Conservation (phyloP, 1,284 basidiomycete genomes). For the Ceratobasidium sp. region DNA sequence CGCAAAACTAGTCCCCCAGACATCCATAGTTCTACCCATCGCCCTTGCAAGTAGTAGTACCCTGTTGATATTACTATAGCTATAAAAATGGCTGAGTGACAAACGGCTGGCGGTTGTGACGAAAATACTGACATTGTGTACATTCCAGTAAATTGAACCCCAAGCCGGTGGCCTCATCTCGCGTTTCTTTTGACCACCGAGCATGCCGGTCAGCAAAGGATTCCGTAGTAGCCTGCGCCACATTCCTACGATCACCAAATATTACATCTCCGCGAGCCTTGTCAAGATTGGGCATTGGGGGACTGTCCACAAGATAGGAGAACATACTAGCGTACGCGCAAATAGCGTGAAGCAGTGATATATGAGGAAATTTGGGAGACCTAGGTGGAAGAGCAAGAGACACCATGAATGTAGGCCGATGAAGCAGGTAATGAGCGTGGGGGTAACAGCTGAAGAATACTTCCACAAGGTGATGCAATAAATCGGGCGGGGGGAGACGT, state of each 20-base stretch:
- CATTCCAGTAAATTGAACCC: conserved; percentile 28
- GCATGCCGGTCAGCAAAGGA: conserved; percentile 22
- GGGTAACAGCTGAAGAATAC: conserved; percentile 43
- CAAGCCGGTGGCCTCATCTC: not conserved
- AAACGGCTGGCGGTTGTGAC: not conserved
- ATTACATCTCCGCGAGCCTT: conserved; percentile 3
- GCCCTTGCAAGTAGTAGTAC: conserved; percentile 25
- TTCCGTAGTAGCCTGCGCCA: not conserved
- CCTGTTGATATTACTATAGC: conserved; percentile 14
- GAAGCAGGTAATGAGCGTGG: conserved; percentile 39
- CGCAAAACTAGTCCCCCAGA: conserved; percentile 1
- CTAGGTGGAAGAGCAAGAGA: conserved; percentile 31
- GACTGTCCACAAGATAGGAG: conserved; percentile 24
- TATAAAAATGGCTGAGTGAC: not conserved
- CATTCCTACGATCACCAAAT: conserved; percentile 24
- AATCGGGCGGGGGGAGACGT: conserved; percentile 44
- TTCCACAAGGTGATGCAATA: conserved; percentile 43
- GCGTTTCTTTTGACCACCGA: conserved; percentile 22
- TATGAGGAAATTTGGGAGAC: conserved; percentile 37
- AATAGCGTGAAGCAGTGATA: conserved; percentile 27
- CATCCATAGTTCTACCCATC: conserved; percentile 32
- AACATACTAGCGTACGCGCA: conserved; percentile 32
- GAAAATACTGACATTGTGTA: conserved; percentile 12
- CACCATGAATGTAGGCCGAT: conserved; percentile 44
- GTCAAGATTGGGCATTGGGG: conserved; percentile 9